These are phyloP conservation scores for Amaranthus tricolor DNA, from an alignment of 179 eudicot genomes.

Conservation along the genomic window DNA sequence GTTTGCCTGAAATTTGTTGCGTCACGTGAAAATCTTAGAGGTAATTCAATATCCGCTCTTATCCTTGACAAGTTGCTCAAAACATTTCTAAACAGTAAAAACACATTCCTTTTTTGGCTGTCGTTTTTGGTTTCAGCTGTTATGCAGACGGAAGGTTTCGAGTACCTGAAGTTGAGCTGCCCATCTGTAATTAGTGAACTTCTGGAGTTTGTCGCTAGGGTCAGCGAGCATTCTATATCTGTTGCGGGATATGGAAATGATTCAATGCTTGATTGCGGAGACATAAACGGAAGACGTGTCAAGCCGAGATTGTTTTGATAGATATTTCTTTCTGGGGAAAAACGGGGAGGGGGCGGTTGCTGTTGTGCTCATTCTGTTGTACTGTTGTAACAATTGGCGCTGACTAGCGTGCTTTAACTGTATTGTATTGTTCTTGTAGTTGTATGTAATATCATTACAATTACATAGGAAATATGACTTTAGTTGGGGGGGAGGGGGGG, in stretches of 20 bases:
- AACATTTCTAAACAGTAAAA: no score
- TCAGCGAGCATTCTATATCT: conserved; percentile 57
- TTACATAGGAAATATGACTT: not conserved
- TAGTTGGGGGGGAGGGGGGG: not conserved
- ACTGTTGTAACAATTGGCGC: not conserved
- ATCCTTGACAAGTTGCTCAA: not conserved
- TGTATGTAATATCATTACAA: conserved; percentile 6
- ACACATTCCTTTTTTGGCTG: no score
- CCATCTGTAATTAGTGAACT: conserved; percentile 73
- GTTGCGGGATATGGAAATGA: conserved; percentile 44
- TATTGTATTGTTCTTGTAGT: not conserved
- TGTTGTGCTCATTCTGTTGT: not conserved
- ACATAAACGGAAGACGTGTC: conserved; percentile 74
- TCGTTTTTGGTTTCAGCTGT: conserved; percentile 56
- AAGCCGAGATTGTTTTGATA: conserved; percentile 55
- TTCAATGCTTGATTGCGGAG: conserved; percentile 54
- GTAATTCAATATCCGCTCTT: conserved; percentile 25
- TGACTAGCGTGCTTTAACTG: no score
- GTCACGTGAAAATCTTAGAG: conserved; percentile 72
- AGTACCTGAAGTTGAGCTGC: conserved; percentile 82
- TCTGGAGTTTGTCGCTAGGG: conserved; percentile 67
- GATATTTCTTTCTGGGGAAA: not conserved
- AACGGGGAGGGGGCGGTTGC: not conserved
- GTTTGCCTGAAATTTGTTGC: conserved; percentile 78
- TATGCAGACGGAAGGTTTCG: conserved; percentile 93